Conservation (phyloP, 768 basidiomycete genomes). For the Termitomyces sp. region DNA sequence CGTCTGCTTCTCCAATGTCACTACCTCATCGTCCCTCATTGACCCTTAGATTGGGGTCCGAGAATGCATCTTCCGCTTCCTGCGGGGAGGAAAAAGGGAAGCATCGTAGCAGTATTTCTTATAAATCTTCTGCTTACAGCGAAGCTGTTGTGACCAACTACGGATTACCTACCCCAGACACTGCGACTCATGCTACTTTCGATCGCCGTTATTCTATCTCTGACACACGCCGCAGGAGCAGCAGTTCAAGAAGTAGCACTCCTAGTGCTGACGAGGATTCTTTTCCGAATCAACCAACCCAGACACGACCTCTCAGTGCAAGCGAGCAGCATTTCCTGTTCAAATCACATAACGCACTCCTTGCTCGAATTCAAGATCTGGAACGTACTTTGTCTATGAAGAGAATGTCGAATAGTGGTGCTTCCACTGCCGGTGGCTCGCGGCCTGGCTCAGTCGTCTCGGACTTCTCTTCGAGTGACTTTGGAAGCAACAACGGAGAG, state of each 20-base stretch:
- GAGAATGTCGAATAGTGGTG: conserved; percentile 30
- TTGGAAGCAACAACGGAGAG: conserved; percentile 29
- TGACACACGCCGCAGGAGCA: conserved; percentile 27
- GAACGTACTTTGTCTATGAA: conserved; percentile 61
- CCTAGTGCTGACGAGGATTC: conserved; percentile 37
- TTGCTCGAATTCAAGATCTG: conserved; percentile 78
- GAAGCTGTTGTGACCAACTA: conserved; percentile 29
- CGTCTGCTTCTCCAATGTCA: conserved; percentile 27
- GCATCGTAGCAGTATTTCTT: conserved; percentile 72
- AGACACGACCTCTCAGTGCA: conserved; percentile 53
- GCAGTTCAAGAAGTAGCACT: conserved; percentile 23
- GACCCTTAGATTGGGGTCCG: conserved; percentile 31
- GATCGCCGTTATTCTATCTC: conserved; percentile 39
- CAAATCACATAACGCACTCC: conserved; percentile 79
- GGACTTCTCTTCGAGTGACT: conserved; percentile 32
- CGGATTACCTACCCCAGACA: conserved; percentile 69
- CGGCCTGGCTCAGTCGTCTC: conserved; percentile 51
- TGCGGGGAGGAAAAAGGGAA: conserved; percentile 28
- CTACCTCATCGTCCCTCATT: conserved; percentile 31
- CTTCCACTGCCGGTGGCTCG: conserved; percentile 37
- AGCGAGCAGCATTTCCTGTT: conserved; percentile 85
- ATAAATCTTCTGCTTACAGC: conserved; percentile 55
- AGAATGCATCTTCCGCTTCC: conserved; percentile 22
- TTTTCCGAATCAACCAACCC: conserved; percentile 36
- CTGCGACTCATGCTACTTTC: conserved; percentile 55